phyloP scores from a whole-genome alignment of 306 rosid genomes.

The Fragaria ananassa region DNA sequence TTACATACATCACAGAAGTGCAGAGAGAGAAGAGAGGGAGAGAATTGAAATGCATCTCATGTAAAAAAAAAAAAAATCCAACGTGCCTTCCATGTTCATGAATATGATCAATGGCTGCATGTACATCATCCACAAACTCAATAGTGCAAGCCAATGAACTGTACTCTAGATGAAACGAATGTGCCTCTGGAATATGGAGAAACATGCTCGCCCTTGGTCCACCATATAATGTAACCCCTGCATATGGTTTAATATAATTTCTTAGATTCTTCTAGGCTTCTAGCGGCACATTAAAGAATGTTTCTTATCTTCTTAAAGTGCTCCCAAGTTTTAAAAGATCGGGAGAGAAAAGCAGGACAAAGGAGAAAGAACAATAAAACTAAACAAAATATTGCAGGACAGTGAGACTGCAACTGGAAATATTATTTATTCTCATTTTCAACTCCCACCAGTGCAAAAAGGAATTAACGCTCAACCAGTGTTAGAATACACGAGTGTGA shows the following conservation, averaged over 20 bases:
- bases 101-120: constrained; percentile 78
- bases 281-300: background rate
- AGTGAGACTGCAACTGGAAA: background rate
- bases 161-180: constrained; percentile 80
- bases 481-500: background rate
- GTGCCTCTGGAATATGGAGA: constrained; percentile 65
- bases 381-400: background rate
- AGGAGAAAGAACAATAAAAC: no score
- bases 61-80: constrained; percentile 23
- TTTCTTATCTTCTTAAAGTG: background rate
- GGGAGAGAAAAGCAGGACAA: background rate
- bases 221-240: constrained; percentile 81
- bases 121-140: constrained; percentile 81
- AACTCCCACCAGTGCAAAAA: background rate
- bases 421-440: constrained; percentile 4
- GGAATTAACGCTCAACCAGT: background rate
- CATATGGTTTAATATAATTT: constrained; percentile 14
- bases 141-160: constrained; percentile 83
- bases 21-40: constrained; percentile 11
- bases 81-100: constrained; percentile 87
- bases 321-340: background rate
- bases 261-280: background rate
- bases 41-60: constrained; percentile 21
- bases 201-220: constrained; percentile 75
- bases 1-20: background rate